Conservation (phyloP, 2,329 filamentous ascomycete genomes). For the Verticillium klebahnii region DNA sequence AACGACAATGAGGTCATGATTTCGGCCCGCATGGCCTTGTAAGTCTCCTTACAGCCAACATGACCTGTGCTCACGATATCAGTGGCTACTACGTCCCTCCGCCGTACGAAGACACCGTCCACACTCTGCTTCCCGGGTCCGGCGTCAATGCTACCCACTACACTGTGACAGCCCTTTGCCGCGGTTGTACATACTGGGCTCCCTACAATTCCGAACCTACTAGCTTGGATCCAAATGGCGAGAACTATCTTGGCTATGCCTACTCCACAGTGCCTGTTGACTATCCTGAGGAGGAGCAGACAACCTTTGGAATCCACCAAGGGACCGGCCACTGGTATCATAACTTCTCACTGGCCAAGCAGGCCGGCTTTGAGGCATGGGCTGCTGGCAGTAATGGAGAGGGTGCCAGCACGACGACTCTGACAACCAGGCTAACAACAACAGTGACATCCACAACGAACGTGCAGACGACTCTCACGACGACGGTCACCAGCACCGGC, state of each 20-base stretch:
- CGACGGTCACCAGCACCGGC: slow-evolving; percentile 8
- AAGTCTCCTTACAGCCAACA: slow-evolving; percentile 6
- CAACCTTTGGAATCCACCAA: slow-evolving; percentile 37
- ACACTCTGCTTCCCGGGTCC: slow-evolving; percentile 29
- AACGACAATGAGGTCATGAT: slow-evolving; percentile 31
- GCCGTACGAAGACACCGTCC: slow-evolving; percentile 23
- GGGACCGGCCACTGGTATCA: slow-evolving; percentile 35
- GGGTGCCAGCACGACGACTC: slow-evolving; percentile 4
- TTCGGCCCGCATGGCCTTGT: slow-evolving; percentile 31
- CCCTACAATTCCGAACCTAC: slow-evolving; percentile 33
- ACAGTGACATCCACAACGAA: slow-evolving; percentile 8
- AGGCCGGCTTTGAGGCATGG: slow-evolving; percentile 25
- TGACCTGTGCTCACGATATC: background rate
- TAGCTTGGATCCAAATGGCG: slow-evolving; percentile 29
- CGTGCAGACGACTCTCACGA: slow-evolving; percentile 7
- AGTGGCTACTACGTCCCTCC: slow-evolving; percentile 30
- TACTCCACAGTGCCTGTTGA: slow-evolving; percentile 31
- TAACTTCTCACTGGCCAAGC: slow-evolving; percentile 26
- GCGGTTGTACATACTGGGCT: slow-evolving; percentile 36
- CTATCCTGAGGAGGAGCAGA: slow-evolving; percentile 26
- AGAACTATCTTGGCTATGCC: slow-evolving; percentile 35
- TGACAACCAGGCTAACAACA: slow-evolving; percentile 5
- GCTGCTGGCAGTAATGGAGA: slow-evolving; percentile 5
- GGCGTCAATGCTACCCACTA: slow-evolving; percentile 26
- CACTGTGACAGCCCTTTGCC: slow-evolving; percentile 28